A percentile compares a stretch with the other conserved stretches of the same genome.
phyloP scores from a whole-genome alignment of 345 rosid species.

The Firmiana major region DNA sequence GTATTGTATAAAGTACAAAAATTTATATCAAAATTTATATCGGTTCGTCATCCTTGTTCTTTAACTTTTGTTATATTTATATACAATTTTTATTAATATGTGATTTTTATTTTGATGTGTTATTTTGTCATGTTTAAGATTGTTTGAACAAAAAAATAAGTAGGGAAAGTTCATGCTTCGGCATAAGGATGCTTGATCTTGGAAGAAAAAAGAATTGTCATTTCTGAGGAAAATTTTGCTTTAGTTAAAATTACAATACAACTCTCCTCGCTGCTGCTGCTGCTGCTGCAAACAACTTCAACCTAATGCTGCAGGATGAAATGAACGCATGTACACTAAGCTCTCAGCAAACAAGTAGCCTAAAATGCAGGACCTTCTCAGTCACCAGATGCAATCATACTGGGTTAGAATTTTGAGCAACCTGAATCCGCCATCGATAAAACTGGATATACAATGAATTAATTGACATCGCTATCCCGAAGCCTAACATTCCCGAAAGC shows the following conservation, averaged over 20 bases:
- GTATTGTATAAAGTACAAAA: too few species aligned
- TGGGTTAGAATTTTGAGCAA: conserved; percentile 38
- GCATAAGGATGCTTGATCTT: background rate
- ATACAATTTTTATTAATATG: too few species aligned
- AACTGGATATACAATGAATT: conserved; percentile 58
- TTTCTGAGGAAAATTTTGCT: background rate
- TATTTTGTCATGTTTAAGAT: too few species aligned
- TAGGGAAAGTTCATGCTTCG: too few species aligned
- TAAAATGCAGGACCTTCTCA: background rate
- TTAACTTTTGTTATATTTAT: too few species aligned
- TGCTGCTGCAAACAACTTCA: background rate
- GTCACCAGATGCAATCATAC: conserved; percentile 29
- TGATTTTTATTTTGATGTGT: too few species aligned
- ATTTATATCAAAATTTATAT: too few species aligned
- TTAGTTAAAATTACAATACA: background rate
- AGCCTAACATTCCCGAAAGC: conserved; percentile 65
- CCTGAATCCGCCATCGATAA: conserved; percentile 41
- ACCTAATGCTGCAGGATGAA: background rate
- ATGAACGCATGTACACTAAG: background rate
- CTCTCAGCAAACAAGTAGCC: background rate
- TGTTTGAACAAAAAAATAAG: too few species aligned
- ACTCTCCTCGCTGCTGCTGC: background rate
- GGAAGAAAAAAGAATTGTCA: background rate
- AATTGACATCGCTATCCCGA: conserved; percentile 69
- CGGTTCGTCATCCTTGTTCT: too few species aligned